Percentiles rank a stretch among this genome's conserved stretches.
Conservation (phyloP, 2,329 filamentous ascomycete genomes). For the Epichloe glyceriae region DNA sequence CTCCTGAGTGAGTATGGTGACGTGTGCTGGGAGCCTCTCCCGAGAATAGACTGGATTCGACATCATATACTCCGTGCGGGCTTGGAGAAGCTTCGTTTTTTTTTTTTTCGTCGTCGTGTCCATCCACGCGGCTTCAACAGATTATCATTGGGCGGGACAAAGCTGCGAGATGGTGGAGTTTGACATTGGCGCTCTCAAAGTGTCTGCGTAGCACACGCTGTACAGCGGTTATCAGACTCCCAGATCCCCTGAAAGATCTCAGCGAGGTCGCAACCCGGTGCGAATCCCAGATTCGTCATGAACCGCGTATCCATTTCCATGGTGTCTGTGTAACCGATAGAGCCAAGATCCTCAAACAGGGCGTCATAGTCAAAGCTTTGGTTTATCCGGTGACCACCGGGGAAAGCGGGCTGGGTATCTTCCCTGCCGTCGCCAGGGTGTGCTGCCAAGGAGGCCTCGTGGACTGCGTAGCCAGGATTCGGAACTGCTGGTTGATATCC, state of each 20-base stretch:
- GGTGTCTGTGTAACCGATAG: conserved; percentile 34
- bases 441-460: not conserved
- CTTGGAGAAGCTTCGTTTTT: too few relatives aligned
- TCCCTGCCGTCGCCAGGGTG: not conserved
- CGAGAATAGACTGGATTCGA: too few relatives aligned
- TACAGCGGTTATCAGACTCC: conserved; percentile 13
- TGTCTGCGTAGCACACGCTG: too few relatives aligned
- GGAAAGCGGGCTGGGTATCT: not conserved
- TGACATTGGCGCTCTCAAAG: too few relatives aligned
- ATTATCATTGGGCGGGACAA: too few relatives aligned
- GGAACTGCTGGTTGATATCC: not conserved
- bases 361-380: conserved; percentile 34
- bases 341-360: conserved; percentile 37
- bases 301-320: conserved; percentile 47
- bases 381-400: conserved; percentile 3
- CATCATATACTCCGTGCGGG: too few relatives aligned
- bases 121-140: too few relatives aligned
- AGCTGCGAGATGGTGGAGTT: too few relatives aligned
- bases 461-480: not conserved
- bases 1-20: too few relatives aligned
- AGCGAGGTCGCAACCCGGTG: conserved; percentile 45
- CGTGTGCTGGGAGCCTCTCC: too few relatives aligned
- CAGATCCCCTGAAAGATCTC: conserved; percentile 34
- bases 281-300: conserved; percentile 54
- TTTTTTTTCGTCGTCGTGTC: too few relatives aligned